Base-by-base conservation (phyloP, 2,329 filamentous ascomycete genomes). In the Penicillium sp. region DNA sequence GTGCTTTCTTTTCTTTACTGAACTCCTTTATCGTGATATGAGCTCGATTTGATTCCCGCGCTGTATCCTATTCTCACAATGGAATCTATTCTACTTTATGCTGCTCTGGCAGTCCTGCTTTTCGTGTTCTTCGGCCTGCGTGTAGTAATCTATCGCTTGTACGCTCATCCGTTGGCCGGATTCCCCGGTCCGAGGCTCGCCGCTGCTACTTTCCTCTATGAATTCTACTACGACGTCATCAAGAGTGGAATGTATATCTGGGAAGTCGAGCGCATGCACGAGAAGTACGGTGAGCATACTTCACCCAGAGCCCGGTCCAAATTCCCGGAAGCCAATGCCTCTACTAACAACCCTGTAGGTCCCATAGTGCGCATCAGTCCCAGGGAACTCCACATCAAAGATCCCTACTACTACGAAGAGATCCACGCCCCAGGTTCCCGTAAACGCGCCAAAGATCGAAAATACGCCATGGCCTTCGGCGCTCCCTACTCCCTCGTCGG, bases 281-380 rank as follows among this genome's bases (percentile, higher is more conserved):
- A 68, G 42, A 57, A 63, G 57, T 71, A 74, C 43, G 71, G 71
- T 64, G 47, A 24, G 46, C 50, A 38, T 28, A 22, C 18, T 31
- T 13, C n/a, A 41, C 18, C 20, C 14, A 24, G 11, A 40, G 9
- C 10, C 35, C 16, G n/a, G 25, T 4, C 11, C 13, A 7, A 36
- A 1, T 16, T 14, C 2, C 14, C 16, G 16, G n/a, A 1, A 5
- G n/a, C 22, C 16, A 25, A 5, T 11, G 4, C 18, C 20, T 18
- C 18, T n/a, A 41, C 38, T 41, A 11, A 50, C 16, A 28, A n/a
- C n/a, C 20, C 14, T 22, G 2, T 48, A 70, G 67, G 70, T 2
- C 69, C 70, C 4, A 70, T 74, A 18, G 61, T 74, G 8, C 69
- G 71, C 13, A 67, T 74, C 43, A 71, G 58, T 24, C 71, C 71